Base-by-base conservation (phyloP, 2,329 filamentous ascomycete genomes). In the Nemania sp. region DNA sequence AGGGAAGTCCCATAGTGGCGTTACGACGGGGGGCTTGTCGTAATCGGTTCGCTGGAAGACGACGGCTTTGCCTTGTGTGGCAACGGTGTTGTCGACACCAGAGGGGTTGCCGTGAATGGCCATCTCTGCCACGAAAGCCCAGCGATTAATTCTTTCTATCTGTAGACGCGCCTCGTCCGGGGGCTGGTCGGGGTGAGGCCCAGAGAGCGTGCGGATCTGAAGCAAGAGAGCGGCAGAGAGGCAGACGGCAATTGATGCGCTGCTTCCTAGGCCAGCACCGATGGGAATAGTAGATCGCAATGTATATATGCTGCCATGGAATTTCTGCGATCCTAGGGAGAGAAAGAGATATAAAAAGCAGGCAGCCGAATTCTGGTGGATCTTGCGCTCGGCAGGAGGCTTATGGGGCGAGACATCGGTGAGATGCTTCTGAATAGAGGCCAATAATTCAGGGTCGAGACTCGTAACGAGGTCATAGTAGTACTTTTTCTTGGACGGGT, bases 71-170 rank as follows among this genome's bases (percentile, higher is more conserved):
- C 95, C 95, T 70, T 96, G 91, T 12, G 93, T 90, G 12, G 94
- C 85, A 29, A 99, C 94, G 2, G 95, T 99, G 76, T 99, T 99
- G 77, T 99, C 95, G 45, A 99, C 91, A 0, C 95, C 95, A 0
- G 92, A 97, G 0, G 95, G 95, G 72, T 96, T 98, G 39, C 94
- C 95, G 73, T 99, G 95, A 65, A 98, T 97, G 77, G 92, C 95
- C 87, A 98, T 90, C 75, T 99, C 95, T 21, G 90, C 90, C 0
- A 99, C 95, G 75, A 97, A 98, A 0, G 95, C 93, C 95, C 96
- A 99, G 63, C 90, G 86, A 76, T 99, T 99, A 78, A 99, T 97
- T 65, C 94, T 87, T 78, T 98, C 93, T 32, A 98, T 84, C 74
- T 99, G 94, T 45, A 92, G 77, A 61, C 90, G 87, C n/a, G 91